Evolutionary conservation across 371 early-diverging fungal species (phyloP).

Genomic region (Nematocida parisii): DNA sequence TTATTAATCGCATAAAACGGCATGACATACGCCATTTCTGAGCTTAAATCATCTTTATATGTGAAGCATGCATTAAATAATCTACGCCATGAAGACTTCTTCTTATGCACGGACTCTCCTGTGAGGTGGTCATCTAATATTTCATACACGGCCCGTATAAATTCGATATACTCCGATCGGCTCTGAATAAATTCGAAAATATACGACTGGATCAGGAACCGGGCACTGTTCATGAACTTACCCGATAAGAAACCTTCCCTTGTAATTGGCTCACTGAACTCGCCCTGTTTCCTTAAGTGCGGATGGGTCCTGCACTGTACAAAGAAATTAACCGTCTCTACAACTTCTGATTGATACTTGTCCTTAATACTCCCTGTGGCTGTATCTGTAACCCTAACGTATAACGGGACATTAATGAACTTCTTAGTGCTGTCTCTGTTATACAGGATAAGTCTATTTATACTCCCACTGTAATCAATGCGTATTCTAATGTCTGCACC

Average conservation of each 20-base stretch:
- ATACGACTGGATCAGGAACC: neutral
- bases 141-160: neutral
- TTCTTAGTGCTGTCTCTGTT: neutral
- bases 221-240: neutral
- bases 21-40: neutral
- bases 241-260: neutral
- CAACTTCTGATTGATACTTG: neutral
- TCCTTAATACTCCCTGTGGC: neutral
- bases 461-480: neutral
- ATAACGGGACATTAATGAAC: neutral
- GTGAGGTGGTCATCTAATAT: neutral
- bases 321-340: neutral
- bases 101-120: neutral
- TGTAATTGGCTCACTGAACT: neutral
- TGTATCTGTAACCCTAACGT: neutral
- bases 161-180: neutral
- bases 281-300: neutral
- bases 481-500: neutral
- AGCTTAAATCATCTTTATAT: too few relatives aligned
- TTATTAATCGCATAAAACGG: neutral
- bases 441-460: neutral
- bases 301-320: neutral
- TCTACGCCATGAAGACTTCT: neutral
- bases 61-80: neutral
- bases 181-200: neutral